Evolutionary conservation across 495 filamentous ascomycete species (phyloP).

Genomic region (Talaromyces nanjingensis): DNA sequence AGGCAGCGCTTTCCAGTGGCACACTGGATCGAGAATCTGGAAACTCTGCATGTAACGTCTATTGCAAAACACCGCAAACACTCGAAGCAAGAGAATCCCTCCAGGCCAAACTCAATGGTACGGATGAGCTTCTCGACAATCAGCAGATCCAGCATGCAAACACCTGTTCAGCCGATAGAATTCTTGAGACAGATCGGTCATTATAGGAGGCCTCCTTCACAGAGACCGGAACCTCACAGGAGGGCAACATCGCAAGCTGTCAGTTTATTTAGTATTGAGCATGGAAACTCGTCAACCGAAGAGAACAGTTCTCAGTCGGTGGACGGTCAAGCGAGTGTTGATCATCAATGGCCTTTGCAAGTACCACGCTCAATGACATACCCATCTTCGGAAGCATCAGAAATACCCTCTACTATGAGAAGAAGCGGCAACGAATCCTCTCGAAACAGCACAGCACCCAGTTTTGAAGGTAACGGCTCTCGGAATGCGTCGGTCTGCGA

Average conservation of each 20-base stretch:
- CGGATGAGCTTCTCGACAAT: conserved; percentile 5
- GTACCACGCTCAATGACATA: neutral
- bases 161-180: neutral
- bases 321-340: neutral
- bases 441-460: neutral
- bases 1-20: no score
- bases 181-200: neutral
- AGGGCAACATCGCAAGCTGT: neutral
- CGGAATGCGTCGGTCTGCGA: neutral
- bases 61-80: no score
- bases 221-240: neutral
- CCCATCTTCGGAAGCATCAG: neutral
- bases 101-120: conserved; percentile 17
- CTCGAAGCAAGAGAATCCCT: conserved; percentile 36
- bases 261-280: neutral
- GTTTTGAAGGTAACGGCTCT: neutral
- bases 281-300: neutral
- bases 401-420: neutral
- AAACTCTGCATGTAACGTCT: no score
- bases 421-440: neutral
- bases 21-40: no score
- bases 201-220: neutral
- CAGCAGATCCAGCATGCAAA: neutral
- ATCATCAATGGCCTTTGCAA: neutral
- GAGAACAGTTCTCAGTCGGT: neutral